Evolutionary conservation across 2,329 filamentous ascomycete species (phyloP), one percentile per base, ranked within the genome.

Genomic region (Aureobasidium sp.): DNA sequence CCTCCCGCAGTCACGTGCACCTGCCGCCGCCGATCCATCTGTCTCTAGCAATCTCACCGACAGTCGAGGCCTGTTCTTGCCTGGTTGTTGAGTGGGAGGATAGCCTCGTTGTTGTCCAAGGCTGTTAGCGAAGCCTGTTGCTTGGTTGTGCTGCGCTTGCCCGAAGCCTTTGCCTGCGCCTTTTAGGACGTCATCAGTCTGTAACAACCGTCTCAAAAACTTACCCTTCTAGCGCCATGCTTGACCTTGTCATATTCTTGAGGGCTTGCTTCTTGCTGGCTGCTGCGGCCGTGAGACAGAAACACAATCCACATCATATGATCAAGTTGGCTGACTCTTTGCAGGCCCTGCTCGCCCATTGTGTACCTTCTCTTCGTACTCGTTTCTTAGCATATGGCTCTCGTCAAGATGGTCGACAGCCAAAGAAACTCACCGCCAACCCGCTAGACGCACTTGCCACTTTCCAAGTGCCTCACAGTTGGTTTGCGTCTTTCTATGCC

Each of bases 401-500:
- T 60, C 81, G 84, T 69, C 75, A 58, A 11, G 49, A 41, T 56
- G 53, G 55, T 36, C 44, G 47, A 39, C 42, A 45, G 37, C 51
- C 41, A 6, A 39, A 39, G 36, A 62, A 39, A 53, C 52, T 31
- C 34, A 34, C 22, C 27, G 20, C n/a, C 57, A 52, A 44, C n/a
- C 34, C 41, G 57, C 20, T 74, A 12, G 83, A 86, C 68, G 71
- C 71, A 62, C 69, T 83, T 22, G 80, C 83, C 37, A 76, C 73
- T 41, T 73, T 82, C 67, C 83, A 84, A 71, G 87, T 97, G 39
- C 91, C 93, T 25, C 94, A 97, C 76, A 83, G 83, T 65, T 97
- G 90, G 86, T 97, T 97, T 74, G 82, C 81, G 47, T 89, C 94
- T 68, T 97, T 96, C 76, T 97, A 99, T 73, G 71, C 89, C 59